Evolutionary conservation across 1,139 yeast genomes (phyloP).

Genomic region (Debaryomyces robertsiae): DNA sequence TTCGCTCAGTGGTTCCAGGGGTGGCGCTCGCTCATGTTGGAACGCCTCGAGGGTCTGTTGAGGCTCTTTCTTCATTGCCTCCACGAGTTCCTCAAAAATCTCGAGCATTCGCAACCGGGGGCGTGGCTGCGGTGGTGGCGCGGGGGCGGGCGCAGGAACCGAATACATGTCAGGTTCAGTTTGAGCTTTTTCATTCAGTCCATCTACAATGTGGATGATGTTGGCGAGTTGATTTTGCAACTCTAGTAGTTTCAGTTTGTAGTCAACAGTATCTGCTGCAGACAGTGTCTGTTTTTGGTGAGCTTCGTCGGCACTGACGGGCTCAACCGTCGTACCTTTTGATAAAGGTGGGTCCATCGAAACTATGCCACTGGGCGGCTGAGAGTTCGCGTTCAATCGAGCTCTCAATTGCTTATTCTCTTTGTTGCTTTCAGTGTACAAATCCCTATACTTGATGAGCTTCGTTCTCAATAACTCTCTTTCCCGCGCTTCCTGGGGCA

Average conservation of each 20-base stretch:
- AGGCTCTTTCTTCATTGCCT: conserved; percentile 4
- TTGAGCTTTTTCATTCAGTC: conserved; percentile 1
- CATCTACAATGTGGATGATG: conserved; percentile 16
- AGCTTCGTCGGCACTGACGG: neutral
- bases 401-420: conserved; percentile 13
- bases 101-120: conserved; percentile 8
- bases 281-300: neutral
- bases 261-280: neutral
- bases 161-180: neutral
- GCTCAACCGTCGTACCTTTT: neutral
- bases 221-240: conserved; percentile 22
- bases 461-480: conserved; percentile 36
- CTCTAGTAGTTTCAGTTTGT: conserved; percentile 13
- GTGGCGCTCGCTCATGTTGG: neutral
- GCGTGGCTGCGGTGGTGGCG: neutral
- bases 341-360: neutral
- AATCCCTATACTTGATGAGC: conserved; percentile 35
- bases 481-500: conserved; percentile 25
- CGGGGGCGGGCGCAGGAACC: neutral
- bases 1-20: neutral
- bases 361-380: neutral
- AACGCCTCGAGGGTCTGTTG: neutral
- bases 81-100: conserved; percentile 7
- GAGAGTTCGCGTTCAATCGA: neutral
- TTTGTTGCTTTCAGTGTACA: conserved; percentile 25